Percentiles rank a stretch among this genome's conserved stretches.
These are phyloP conservation scores for Asterochloris sp. DNA, from an alignment of 139 green algal genomes.

Conservation along the genomic window DNA sequence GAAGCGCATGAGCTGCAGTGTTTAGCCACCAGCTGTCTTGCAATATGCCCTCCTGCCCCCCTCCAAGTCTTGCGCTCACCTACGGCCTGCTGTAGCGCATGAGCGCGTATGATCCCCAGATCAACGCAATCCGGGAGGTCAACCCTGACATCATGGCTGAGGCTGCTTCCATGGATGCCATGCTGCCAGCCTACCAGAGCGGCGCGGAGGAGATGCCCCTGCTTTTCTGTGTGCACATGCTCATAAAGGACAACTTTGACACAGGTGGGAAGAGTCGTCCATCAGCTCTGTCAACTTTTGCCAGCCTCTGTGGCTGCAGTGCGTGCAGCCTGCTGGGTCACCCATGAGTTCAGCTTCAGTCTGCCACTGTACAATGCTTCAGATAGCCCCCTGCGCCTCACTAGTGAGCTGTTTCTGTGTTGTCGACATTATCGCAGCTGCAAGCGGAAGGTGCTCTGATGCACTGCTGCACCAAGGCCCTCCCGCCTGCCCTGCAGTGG, in stretches of 20 bases:
- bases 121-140: slow-evolving; percentile 4
- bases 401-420: not conserved
- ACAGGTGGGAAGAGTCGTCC: not conserved
- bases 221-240: slow-evolving; percentile 26
- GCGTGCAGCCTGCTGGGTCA: too few species aligned
- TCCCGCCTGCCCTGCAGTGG: not conserved
- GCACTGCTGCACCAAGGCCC: not conserved
- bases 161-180: slow-evolving; percentile 6
- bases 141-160: slow-evolving; percentile 3
- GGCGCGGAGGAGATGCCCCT: slow-evolving; percentile 2
- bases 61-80: not conserved
- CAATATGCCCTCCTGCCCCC: not conserved
- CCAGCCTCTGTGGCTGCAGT: too few species aligned
- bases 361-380: not conserved
- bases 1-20: not conserved
- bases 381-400: not conserved
- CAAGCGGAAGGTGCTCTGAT: not conserved
- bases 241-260: slow-evolving; percentile 28
- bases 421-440: not conserved
- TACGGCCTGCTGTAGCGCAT: slow-evolving; percentile 1
- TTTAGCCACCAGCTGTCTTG: not conserved
- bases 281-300: too few species aligned
- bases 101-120: slow-evolving; percentile 13
- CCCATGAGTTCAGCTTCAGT: too few species aligned
- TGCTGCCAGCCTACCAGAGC: not conserved